phyloP scores from a whole-genome alignment of 106 monocot genomes.

The Gastrodia elata region DNA sequence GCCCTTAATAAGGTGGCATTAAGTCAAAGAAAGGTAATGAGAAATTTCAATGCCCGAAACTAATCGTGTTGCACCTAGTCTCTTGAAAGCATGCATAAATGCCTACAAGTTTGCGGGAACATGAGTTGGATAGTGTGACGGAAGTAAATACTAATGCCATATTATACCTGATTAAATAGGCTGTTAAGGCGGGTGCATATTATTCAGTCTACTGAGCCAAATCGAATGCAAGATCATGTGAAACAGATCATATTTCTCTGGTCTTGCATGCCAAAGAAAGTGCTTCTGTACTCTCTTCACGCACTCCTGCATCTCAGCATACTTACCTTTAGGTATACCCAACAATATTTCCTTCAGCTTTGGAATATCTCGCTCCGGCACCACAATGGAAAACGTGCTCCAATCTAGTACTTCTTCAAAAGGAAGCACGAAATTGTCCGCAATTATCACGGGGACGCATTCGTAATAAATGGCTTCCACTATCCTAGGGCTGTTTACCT shows the following conservation, averaged over 20 bases:
- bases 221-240: slow-evolving; percentile 95
- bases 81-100: too few species aligned
- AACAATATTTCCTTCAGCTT: slow-evolving; percentile 53
- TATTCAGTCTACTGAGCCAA: slow-evolving; percentile 77
- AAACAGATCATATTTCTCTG: slow-evolving; percentile 77
- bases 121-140: too few species aligned
- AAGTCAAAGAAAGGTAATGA: too few species aligned
- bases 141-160: too few species aligned
- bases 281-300: slow-evolving; percentile 73
- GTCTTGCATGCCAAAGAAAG: slow-evolving; percentile 78
- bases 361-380: slow-evolving; percentile 87
- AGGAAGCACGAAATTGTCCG: slow-evolving; percentile 76
- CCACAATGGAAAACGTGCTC: slow-evolving; percentile 68
- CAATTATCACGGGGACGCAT: slow-evolving; percentile 89
- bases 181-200: slow-evolving; percentile 21
- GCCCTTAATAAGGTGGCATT: too few species aligned
- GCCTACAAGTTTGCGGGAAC: too few species aligned
- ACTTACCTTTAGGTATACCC: slow-evolving; percentile 40
- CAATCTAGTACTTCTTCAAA: slow-evolving; percentile 81
- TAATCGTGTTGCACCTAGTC: too few species aligned
- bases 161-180: background rate
- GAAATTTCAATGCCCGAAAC: too few species aligned
- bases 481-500: slow-evolving; percentile 91
- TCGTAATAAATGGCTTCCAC: slow-evolving; percentile 90
- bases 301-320: slow-evolving; percentile 49